Evolutionary conservation across 148 eudicot species (phyloP), one percentile per base, ranked within the genome.

Genomic region (Cornus controversa): DNA sequence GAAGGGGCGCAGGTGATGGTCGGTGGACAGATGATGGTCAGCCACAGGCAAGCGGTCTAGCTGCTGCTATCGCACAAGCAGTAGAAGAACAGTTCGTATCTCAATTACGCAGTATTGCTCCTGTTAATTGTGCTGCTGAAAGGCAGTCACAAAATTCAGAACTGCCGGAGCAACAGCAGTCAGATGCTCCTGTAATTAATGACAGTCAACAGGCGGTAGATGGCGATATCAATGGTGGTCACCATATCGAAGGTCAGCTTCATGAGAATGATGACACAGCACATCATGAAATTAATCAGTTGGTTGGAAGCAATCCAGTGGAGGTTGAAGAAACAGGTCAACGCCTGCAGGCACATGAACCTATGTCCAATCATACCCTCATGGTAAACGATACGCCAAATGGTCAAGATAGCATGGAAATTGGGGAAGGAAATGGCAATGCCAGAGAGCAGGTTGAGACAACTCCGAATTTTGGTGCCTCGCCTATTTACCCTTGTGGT

Each of bases 21-120:
- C 87, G 99, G 58, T 96, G 99, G 99, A 91, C 95, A 70, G 99
- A 96, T 86, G 99, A 96, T 83, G 99, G 99, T 73, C 98, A 86
- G 82, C 99, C 99, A 58, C 99, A 96, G 86, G 90, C 90, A 54
- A 88, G 93, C 78, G 93, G 91, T 80, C 91, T 91, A 82, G 91
- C 99, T 79, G 85, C 93, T 77, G 82, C 83, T 62, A 85, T 96
- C 81, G 99, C 98, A 66, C 94, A 86, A 68, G 89, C 93, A 40
- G 90, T 93, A 23, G 99, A 96, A 82, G 97, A 92, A 54, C 90
- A 91, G 54, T 93, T 96, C 78, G 77, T 90, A 60, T 87, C 89
- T 75, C 85, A 87, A 37, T 82, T 96, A 76, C 89, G 78, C 58
- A 87, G 88, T 72, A 72, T 69, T 81, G 76, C 80, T 82, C 80